phyloP scores from a whole-genome alignment of 2,329 filamentous ascomycete genomes.

The Tympanopsis confertula region DNA sequence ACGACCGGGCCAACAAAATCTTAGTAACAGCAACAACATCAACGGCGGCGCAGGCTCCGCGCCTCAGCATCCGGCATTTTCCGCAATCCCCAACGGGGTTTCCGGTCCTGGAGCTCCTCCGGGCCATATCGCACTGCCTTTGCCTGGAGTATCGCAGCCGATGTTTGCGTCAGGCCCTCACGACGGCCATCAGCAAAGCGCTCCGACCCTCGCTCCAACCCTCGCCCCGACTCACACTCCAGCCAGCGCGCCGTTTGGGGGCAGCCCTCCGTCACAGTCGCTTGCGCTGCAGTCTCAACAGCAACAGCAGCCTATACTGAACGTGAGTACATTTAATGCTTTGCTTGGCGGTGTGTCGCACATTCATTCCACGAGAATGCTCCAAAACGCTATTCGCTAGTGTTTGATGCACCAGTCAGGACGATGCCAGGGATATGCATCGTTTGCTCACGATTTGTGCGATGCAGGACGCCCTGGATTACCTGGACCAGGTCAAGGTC shows the following conservation, averaged over 20 bases:
- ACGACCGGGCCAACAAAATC: conserved; percentile 35
- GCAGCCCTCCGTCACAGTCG: background rate
- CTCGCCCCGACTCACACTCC: background rate
- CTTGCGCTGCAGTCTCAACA: background rate
- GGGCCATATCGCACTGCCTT: background rate
- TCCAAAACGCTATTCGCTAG: conserved; percentile 5
- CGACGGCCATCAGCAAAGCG: background rate
- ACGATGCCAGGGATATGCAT: conserved; percentile 10
- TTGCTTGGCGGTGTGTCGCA: conserved; percentile 4
- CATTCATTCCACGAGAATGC: conserved; percentile 4
- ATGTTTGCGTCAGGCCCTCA: too few relatives aligned
- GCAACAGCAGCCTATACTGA: conserved; percentile 32
- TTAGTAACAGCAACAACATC: conserved; percentile 27
- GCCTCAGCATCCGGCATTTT: background rate
- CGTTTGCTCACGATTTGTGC: conserved; percentile 4
- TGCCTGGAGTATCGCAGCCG: background rate
- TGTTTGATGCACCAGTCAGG: conserved; percentile 1
- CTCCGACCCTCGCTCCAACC: too few relatives aligned
- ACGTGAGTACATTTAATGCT: conserved; percentile 28
- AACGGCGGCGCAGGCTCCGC: background rate
- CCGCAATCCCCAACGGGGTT: background rate
- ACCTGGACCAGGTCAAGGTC: conserved; percentile 95
- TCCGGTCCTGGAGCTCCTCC: too few relatives aligned
- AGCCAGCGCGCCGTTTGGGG: background rate
- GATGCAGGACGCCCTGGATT: conserved; percentile 75